Conservation (phyloP, 768 basidiomycete genomes). For the Psilocybe cyanescens region DNA sequence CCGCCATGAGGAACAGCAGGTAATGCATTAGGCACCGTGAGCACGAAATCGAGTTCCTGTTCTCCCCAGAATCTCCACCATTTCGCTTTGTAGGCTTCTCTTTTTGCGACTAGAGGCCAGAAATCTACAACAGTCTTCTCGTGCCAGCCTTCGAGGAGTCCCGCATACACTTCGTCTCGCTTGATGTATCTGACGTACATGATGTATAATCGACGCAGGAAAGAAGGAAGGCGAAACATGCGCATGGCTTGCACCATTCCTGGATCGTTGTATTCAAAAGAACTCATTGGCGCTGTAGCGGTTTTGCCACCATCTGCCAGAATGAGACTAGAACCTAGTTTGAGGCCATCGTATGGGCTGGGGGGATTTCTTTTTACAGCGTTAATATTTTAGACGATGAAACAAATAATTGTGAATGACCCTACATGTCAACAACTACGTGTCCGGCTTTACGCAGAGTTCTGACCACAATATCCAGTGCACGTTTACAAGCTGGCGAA, state of each 20-base stretch:
- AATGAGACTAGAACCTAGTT: slow-evolving; percentile 55
- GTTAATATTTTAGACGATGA: not conserved
- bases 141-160: slow-evolving; percentile 50
- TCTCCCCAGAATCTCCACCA: slow-evolving; percentile 47
- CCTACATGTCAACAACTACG: slow-evolving; percentile 50
- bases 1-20: slow-evolving; percentile 59
- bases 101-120: slow-evolving; percentile 49
- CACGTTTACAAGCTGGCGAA: slow-evolving; percentile 64
- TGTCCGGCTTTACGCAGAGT: slow-evolving; percentile 50
- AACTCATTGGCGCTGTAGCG: slow-evolving; percentile 34
- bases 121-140: slow-evolving; percentile 49
- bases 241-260: slow-evolving; percentile 44
- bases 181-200: slow-evolving; percentile 57
- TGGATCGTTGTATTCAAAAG: slow-evolving; percentile 51
- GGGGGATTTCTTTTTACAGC: slow-evolving; percentile 38
- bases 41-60: slow-evolving; percentile 56
- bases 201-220: slow-evolving; percentile 49
- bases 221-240: slow-evolving; percentile 48
- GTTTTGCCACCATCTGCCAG: slow-evolving; percentile 54
- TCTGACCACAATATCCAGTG: slow-evolving; percentile 49
- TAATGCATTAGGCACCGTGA: slow-evolving; percentile 60
- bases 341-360: slow-evolving; percentile 53
- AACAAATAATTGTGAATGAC: not conserved
- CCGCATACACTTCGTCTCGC: slow-evolving; percentile 56
- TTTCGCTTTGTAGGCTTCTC: slow-evolving; percentile 44